phyloP scores from a whole-genome alignment of 225 moss, liverwort and hornwort species.

The Thuidium tamariscinum region DNA sequence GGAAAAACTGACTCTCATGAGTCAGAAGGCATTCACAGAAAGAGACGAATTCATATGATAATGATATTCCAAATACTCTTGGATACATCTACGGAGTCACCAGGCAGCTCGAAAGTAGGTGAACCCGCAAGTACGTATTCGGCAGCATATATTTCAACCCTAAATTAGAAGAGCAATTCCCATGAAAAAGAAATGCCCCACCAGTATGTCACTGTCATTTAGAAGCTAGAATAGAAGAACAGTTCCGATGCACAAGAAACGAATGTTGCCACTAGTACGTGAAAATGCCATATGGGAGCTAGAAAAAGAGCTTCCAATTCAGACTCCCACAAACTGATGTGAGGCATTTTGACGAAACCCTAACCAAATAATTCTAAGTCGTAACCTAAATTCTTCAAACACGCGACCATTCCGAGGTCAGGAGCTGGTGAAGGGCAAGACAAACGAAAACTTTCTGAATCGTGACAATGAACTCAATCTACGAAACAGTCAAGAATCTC shows the following conservation, averaged over 20 bases:
- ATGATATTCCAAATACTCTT: not conserved
- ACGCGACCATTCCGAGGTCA: too few relatives aligned
- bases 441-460: not conserved
- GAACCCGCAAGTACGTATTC: not conserved
- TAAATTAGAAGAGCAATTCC: not conserved
- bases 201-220: not conserved
- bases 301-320: not conserved
- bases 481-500: not conserved
- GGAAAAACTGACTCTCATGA: not conserved
- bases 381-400: not conserved
- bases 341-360: not conserved
- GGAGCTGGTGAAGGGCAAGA: too few relatives aligned
- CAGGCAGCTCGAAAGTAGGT: not conserved
- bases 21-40: not conserved
- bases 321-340: not conserved
- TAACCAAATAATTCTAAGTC: not conserved
- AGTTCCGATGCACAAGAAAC: not conserved
- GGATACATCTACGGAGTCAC: not conserved
- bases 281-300: not conserved
- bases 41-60: not conserved
- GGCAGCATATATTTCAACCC: not conserved
- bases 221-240: not conserved
- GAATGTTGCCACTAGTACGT: not conserved
- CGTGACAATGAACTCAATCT: not conserved
- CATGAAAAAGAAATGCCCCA: not conserved